Conservation (phyloP, 2,329 filamentous ascomycete genomes). For the Colletotrichum lupini region DNA sequence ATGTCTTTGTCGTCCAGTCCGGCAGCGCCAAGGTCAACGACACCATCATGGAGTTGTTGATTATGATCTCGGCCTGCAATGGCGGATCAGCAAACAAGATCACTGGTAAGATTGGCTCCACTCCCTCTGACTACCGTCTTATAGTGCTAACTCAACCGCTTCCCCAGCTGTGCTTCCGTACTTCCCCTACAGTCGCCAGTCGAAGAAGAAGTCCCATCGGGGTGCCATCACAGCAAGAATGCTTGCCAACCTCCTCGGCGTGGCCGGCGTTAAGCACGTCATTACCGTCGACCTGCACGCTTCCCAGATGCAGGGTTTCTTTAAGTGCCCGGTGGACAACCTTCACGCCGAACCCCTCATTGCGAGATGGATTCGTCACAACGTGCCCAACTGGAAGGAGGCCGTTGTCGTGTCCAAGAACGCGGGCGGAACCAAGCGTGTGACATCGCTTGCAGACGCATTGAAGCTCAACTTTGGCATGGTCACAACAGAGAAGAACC, state of each 20-base stretch:
- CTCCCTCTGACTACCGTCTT: conserved; percentile 15
- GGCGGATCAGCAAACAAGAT: conserved; percentile 96
- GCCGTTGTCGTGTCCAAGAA: conserved; percentile 99
- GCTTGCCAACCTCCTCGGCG: conserved; percentile 92
- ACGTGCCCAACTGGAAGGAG: conserved; percentile 87
- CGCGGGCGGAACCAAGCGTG: conserved; percentile 94
- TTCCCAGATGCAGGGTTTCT: conserved; percentile 99
- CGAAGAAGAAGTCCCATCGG: conserved; percentile 98
- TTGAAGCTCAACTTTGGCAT: conserved; percentile 98
- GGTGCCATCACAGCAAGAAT: conserved; percentile 97
- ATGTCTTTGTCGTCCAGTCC: conserved; percentile 98
- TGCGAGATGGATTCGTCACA: conserved; percentile 92
- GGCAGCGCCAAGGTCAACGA: conserved; percentile 97
- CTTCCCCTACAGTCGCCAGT: conserved; percentile 99
- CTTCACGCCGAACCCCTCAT: conserved; percentile 95
- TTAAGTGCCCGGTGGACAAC: conserved; percentile 97
- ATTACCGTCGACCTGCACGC: conserved; percentile 97
- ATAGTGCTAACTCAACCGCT: background rate
- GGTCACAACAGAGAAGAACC: conserved; percentile 84
- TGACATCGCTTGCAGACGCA: conserved; percentile 94
- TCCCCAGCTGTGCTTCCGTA: conserved; percentile 84
- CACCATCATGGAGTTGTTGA: conserved; percentile 98
- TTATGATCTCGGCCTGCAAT: conserved; percentile 99
- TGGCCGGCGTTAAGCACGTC: conserved; percentile 96
- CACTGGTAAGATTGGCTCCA: conserved; percentile 81